Evolutionary conservation across 2,329 filamentous ascomycete genomes (phyloP).

Genomic region (Stenocarpella maydis): DNA sequence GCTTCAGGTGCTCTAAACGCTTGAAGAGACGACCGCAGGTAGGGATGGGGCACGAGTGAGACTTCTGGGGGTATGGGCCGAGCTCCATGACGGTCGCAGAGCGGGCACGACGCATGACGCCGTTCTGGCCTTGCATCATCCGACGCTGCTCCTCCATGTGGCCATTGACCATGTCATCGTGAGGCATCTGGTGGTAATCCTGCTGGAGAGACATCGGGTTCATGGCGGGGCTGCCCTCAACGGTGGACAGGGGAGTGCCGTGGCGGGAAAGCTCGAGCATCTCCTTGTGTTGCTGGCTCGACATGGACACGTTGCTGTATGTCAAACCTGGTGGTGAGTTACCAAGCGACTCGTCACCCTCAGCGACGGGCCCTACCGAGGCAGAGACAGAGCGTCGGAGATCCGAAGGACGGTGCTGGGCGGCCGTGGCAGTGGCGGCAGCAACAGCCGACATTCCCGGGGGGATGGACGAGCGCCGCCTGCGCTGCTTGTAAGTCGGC

Average conservation of each 20-base stretch:
- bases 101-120: conserved; percentile 86
- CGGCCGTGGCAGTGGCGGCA: conserved; percentile 64
- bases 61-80: conserved; percentile 95
- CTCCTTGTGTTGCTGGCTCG: conserved; percentile 78
- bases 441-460: conserved; percentile 76
- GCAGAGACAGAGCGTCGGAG: conserved; percentile 89
- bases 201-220: conserved; percentile 76
- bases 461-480: conserved; percentile 91
- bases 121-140: conserved; percentile 74
- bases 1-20: conserved; percentile 97
- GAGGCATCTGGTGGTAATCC: conserved; percentile 70
- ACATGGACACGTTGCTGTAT: conserved; percentile 74
- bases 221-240: conserved; percentile 82
- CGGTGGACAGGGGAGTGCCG: conserved; percentile 85
- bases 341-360: conserved; percentile 79
- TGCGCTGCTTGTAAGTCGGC: conserved; percentile 97
- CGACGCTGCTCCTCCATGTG: conserved; percentile 70
- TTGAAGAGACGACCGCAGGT: conserved; percentile 98
- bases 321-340: conserved; percentile 82
- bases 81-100: conserved; percentile 97
- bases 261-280: conserved; percentile 85
- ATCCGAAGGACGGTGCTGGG: conserved; percentile 79
- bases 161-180: conserved; percentile 68
- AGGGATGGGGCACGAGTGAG: conserved; percentile 98
- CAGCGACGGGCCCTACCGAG: conserved; percentile 82